Percentiles rank a stretch among this genome's conserved stretches.
These are phyloP conservation scores for Fusarium coffeatum DNA, from an alignment of 2,329 filamentous ascomycete species.

Conservation along the genomic window DNA sequence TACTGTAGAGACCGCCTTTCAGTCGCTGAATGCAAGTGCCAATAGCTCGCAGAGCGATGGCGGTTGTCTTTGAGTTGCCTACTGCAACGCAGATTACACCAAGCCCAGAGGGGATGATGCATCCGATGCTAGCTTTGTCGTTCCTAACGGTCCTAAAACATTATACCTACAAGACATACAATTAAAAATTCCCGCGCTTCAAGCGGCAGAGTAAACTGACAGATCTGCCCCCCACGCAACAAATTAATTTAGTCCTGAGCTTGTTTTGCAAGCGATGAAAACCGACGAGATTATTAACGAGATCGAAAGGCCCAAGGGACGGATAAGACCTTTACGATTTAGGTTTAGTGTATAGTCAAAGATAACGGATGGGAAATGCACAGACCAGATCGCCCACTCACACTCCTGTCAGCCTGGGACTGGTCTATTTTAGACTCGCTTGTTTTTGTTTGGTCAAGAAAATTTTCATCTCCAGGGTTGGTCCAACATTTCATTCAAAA, in stretches of 20 bases:
- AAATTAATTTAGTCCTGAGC: conserved; percentile 5
- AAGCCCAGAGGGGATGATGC: conserved; percentile 30
- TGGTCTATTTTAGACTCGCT: conserved; percentile 18
- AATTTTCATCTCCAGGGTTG: conserved; percentile 24
- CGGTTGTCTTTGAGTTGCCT: conserved; percentile 27
- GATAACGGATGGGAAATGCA: conserved; percentile 40
- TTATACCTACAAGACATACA: too few species aligned
- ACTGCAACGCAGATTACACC: conserved; percentile 23
- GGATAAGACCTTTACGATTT: conserved; percentile 18
- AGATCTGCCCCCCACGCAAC: conserved; percentile 1
- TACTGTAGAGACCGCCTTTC: conserved; percentile 23
- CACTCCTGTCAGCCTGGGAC: conserved; percentile 11
- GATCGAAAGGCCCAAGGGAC: not conserved
- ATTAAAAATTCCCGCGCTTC: not conserved
- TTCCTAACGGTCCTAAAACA: too few species aligned
- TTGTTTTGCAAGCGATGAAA: conserved; percentile 1
- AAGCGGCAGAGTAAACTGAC: not conserved
- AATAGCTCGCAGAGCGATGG: conserved; percentile 28
- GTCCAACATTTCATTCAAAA: not conserved
- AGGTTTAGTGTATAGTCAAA: conserved; percentile 14
- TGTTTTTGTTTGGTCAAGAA: conserved; percentile 27
- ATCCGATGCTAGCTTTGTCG: conserved; percentile 1
- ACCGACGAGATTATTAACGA: conserved; percentile 15
- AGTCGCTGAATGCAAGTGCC: not conserved
- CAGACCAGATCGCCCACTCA: conserved; percentile 38